Base-by-base conservation (phyloP, 192 early-diverging fungal genomes). In the Coemansia sp. region DNA sequence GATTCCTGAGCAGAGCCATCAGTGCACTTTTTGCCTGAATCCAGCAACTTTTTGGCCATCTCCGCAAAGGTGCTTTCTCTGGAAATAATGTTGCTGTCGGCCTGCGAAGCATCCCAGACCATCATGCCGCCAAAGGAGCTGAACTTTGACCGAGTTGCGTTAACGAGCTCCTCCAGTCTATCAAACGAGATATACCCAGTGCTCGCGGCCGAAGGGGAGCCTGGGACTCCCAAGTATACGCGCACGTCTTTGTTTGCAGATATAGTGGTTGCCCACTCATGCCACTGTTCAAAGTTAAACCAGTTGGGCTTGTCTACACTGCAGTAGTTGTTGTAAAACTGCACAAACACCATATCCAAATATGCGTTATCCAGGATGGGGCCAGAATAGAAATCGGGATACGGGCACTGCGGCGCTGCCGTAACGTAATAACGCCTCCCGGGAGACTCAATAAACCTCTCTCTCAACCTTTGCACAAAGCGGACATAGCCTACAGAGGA, bases 271-370 rank as follows among this genome's bases (percentile, higher is more conserved):
- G 84, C 81, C 84, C 86, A 88, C 18, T 71, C 76, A 28, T 85
- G 75, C 87, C 87, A 90, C 39, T 77, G 72, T 29, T 81, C 81
- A 67, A 83, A 90, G 66, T 90, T 90, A 69, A 84, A 89, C 57
- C 74, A 80, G 35, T 64, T 69, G 44, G 70, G 50, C 35, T 66
- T 64, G 48, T 72, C 68, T 5, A 80, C 58, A 22, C 77, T 69
- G 39, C 87, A 90, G 61, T 82, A 87, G 69, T 90, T 90, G 73
- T 90, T 90, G 74, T 90, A 90, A 50, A 87, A 90, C 64, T 90
- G 87, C 1, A 90, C 81, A 78, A 81, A 85, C 0, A 90, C 71
- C 82, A 86, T 77, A 46, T 86, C 83, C 5, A 83, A 62, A 43
- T 80, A 84, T 3, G 85, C 79, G 22, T 78, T 62, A 39, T 85